Evolutionary conservation across 495 filamentous ascomycete genomes (phyloP).

Genomic region (Apiosordaria backusii): DNA sequence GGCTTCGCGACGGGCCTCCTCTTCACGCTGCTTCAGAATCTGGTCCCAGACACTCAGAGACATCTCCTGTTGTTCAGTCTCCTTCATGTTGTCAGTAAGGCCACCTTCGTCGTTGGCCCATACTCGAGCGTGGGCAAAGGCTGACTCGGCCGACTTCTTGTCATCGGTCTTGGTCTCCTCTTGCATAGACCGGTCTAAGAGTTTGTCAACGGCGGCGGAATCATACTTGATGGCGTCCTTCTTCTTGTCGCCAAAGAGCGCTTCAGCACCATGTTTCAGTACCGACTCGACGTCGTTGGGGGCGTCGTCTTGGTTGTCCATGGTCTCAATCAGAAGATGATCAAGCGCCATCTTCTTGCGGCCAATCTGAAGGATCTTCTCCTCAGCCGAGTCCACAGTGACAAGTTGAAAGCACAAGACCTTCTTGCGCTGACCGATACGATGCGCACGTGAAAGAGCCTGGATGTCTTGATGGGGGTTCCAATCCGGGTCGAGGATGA

Average conservation of each 20-base stretch:
- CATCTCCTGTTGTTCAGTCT: conserved; percentile 44
- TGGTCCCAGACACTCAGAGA: conserved; percentile 79
- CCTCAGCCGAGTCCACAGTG: conserved; percentile 82
- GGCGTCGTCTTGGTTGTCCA: conserved; percentile 70
- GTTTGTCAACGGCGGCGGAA: conserved; percentile 70
- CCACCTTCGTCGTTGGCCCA: conserved; percentile 77
- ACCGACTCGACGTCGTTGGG: conserved; percentile 80
- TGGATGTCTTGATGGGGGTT: conserved; percentile 99
- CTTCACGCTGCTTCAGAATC: conserved; percentile 78
- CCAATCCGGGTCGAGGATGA: conserved; percentile 97
- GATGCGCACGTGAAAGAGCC: conserved; percentile 87
- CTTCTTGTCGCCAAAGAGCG: conserved; percentile 74
- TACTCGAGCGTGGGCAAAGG: conserved; percentile 87
- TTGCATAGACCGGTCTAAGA: conserved; percentile 79
- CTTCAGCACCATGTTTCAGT: conserved; percentile 79
- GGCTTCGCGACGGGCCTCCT: conserved; percentile 65
- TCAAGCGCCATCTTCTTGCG: conserved; percentile 93
- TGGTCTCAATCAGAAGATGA: conserved; percentile 86
- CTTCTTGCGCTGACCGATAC: conserved; percentile 93
- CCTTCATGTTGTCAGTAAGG: conserved; percentile 56
- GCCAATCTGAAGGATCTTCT: conserved; percentile 94
- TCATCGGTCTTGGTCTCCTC: conserved; percentile 63
- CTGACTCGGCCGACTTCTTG: conserved; percentile 60
- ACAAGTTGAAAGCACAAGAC: conserved; percentile 93
- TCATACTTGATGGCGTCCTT: conserved; percentile 72